Percentiles rank a stretch among this genome's conserved stretches.
Conservation (phyloP, 495 filamentous ascomycete genomes). For the Penicillium longicatenatum region DNA sequence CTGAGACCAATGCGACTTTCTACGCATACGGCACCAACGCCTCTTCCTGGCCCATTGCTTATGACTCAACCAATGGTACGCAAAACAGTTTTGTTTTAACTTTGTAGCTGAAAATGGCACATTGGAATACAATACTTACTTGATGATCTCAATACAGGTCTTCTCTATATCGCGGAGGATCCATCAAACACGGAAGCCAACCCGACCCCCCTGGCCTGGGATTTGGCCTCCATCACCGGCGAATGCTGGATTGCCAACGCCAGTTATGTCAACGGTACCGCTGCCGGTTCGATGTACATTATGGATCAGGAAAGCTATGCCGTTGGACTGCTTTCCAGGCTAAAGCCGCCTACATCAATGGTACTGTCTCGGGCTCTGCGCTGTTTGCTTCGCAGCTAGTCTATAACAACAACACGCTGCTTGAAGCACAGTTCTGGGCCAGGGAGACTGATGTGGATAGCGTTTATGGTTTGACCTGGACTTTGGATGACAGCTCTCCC, state of each 20-base stretch:
- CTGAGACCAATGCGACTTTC: constrained; percentile 19
- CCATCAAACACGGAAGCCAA: constrained; percentile 8
- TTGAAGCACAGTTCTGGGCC: constrained; percentile 24
- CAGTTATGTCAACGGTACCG: constrained; percentile 16
- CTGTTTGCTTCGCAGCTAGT: constrained; percentile 23
- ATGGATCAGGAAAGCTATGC: constrained; percentile 10
- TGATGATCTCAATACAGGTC: constrained; percentile 1
- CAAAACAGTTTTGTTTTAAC: neutral
- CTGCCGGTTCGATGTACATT: constrained; percentile 19
- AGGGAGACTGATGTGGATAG: constrained; percentile 2
- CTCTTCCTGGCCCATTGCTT: constrained; percentile 15
- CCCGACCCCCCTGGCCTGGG: constrained; percentile 13
- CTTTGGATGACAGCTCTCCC: constrained; percentile 5
- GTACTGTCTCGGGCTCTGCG: constrained; percentile 20
- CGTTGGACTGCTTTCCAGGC: constrained; percentile 15
- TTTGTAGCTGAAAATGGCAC: neutral
- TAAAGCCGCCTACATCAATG: constrained; percentile 11
- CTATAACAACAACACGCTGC: constrained; percentile 17
- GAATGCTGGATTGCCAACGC: constrained; percentile 24
- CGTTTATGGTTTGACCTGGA: constrained; percentile 19
- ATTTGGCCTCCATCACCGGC: constrained; percentile 18
- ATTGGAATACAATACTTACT: neutral
- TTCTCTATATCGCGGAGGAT: constrained; percentile 15
- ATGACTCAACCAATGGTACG: constrained; percentile 14
- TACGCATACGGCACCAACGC: constrained; percentile 20